Percentiles rank a stretch among this genome's conserved stretches.
Evolutionary conservation across 352 stramenopile species (phyloP).

Genomic region (Phytophthora litchii): DNA sequence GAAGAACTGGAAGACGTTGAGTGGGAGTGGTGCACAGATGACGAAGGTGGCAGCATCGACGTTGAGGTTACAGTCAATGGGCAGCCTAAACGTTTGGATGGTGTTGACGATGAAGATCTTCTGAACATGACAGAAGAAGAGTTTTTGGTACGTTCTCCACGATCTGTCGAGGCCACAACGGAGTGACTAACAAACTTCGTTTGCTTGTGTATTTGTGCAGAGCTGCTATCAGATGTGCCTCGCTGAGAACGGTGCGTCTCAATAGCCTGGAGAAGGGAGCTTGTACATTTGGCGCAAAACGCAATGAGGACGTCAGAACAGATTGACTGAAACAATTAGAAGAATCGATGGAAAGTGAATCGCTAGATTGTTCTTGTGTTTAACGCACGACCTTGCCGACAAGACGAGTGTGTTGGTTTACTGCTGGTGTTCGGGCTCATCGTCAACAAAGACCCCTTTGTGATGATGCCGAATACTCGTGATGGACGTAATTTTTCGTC

Average conservation of each 20-base stretch:
- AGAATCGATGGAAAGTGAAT: slow-evolving; percentile 29
- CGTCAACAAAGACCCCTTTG: slow-evolving; percentile 68
- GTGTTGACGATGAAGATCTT: slow-evolving; percentile 81
- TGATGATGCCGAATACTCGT: slow-evolving; percentile 58
- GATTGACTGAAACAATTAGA: slow-evolving; percentile 21
- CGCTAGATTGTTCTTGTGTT: slow-evolving; percentile 9
- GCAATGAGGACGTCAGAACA: slow-evolving; percentile 3
- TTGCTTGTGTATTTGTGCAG: slow-evolving; percentile 30
- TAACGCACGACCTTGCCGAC: background rate
- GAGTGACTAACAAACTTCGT: slow-evolving; percentile 1
- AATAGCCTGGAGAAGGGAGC: slow-evolving; percentile 17
- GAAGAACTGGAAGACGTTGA: slow-evolving; percentile 83
- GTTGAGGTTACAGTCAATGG: slow-evolving; percentile 76
- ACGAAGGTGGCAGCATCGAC: slow-evolving; percentile 51
- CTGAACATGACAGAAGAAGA: slow-evolving; percentile 85
- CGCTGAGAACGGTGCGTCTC: slow-evolving; percentile 27
- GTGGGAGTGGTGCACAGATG: slow-evolving; percentile 83
- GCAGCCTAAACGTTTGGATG: slow-evolving; percentile 58
- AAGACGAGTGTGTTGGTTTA: slow-evolving; percentile 2
- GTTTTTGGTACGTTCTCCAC: slow-evolving; percentile 65
- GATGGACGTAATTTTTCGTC: slow-evolving; percentile 62
- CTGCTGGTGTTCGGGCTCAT: slow-evolving; percentile 35
- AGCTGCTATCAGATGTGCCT: slow-evolving; percentile 77
- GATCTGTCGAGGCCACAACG: background rate
- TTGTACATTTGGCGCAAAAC: slow-evolving; percentile 31